Evolutionary conservation across 495 filamentous ascomycete genomes (phyloP).

Genomic region (Lichenothelia convexa): DNA sequence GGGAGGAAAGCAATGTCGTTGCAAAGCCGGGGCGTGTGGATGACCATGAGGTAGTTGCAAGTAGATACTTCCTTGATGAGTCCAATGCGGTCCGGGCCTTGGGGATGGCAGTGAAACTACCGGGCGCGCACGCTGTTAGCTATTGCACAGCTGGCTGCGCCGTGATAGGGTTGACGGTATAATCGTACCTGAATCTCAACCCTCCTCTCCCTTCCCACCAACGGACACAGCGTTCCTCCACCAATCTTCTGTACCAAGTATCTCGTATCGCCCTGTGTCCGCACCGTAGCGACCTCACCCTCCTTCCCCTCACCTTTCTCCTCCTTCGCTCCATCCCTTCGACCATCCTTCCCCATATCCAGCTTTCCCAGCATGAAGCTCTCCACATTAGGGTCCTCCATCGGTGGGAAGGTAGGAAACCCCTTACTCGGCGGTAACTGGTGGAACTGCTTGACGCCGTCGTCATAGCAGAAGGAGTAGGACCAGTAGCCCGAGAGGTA

Average conservation of each 20-base stretch:
- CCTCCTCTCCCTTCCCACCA: conserved; percentile 66
- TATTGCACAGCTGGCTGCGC: conserved; percentile 1
- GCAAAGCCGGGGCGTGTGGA: conserved; percentile 85
- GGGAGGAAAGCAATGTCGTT: conserved; percentile 84
- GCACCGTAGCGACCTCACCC: conserved; percentile 22
- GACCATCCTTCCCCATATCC: not conserved
- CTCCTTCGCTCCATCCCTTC: not conserved
- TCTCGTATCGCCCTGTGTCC: conserved; percentile 53
- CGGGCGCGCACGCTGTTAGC: too few species aligned
- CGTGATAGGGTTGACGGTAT: not conserved
- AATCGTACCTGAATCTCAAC: conserved; percentile 54
- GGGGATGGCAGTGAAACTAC: conserved; percentile 80
- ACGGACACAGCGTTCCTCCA: conserved; percentile 77
- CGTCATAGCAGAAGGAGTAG: conserved; percentile 87
- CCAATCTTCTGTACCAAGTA: conserved; percentile 80
- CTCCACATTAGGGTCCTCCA: conserved; percentile 54
- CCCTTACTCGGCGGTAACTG: conserved; percentile 47
- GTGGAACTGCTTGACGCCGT: conserved; percentile 82
- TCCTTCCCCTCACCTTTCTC: conserved; percentile 13
- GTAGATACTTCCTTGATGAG: conserved; percentile 92
- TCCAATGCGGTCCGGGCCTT: conserved; percentile 63
- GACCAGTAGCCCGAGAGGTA: conserved; percentile 80
- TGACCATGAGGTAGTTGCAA: conserved; percentile 86
- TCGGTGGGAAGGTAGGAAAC: conserved; percentile 48
- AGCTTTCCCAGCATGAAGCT: conserved; percentile 55